phyloP scores from a whole-genome alignment of 2,329 filamentous ascomycete genomes.

The Thelonectria rubi region DNA sequence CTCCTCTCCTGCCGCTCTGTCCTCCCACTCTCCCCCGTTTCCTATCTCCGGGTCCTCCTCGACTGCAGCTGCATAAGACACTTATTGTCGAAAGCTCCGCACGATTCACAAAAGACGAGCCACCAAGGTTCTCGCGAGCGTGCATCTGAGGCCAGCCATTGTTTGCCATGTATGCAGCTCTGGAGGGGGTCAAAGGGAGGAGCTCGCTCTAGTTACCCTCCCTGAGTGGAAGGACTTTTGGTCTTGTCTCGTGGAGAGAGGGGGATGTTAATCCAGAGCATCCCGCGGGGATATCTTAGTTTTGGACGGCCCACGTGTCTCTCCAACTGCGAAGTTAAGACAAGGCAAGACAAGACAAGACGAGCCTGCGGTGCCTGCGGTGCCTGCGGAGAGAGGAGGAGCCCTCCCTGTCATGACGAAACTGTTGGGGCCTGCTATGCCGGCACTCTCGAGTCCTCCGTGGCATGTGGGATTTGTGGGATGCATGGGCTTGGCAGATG shows the following conservation, averaged over 20 bases:
- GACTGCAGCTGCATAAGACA: neutral
- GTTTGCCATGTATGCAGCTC: neutral
- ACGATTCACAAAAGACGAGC: slow-evolving; percentile 3
- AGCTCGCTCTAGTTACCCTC: slow-evolving; percentile 1
- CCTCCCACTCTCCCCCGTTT: neutral
- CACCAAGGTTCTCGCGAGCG: slow-evolving; percentile 3
- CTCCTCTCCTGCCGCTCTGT: neutral
- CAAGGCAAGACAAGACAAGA: neutral
- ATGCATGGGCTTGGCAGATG: neutral
- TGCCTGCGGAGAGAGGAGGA: neutral
- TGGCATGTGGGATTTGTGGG: slow-evolving; percentile 12
- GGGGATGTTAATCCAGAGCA: neutral
- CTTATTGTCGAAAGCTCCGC: neutral
- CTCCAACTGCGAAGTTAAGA: slow-evolving; percentile 1
- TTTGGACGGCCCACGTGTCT: slow-evolving; percentile 21
- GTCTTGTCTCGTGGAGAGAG: slow-evolving; percentile 18
- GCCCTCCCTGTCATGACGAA: slow-evolving; percentile 10
- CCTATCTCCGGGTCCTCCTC: slow-evolving; percentile 2
- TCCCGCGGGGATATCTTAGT: neutral
- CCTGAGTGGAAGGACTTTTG: slow-evolving; percentile 1
- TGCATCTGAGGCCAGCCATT: neutral
- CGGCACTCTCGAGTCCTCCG: slow-evolving; percentile 2
- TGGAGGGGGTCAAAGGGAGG: neutral
- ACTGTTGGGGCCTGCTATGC: neutral
- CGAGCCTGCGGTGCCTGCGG: neutral